Evolutionary conservation across 2,329 filamentous ascomycete genomes (phyloP).

Genomic region (Huntiella abstrusa): DNA sequence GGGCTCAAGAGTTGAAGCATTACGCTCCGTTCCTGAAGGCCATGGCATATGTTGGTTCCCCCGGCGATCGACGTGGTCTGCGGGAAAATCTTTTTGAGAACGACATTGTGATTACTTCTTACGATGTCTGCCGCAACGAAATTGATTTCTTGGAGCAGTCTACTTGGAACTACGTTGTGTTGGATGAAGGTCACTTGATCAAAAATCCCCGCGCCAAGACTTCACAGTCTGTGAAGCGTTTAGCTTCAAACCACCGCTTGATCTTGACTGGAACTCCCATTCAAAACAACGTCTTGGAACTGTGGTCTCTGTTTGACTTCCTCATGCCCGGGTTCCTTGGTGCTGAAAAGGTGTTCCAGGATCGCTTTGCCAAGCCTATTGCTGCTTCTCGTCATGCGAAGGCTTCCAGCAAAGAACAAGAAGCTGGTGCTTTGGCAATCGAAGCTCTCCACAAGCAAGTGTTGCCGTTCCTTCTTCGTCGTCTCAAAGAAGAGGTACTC

Average conservation of each 20-base stretch:
- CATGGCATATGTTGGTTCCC: conserved; percentile 79
- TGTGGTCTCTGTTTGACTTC: conserved; percentile 98
- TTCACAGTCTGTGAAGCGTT: conserved; percentile 74
- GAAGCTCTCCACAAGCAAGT: conserved; percentile 99
- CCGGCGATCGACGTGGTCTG: conserved; percentile 56
- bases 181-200: conserved; percentile 95
- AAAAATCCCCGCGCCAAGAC: conserved; percentile 98
- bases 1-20: conserved; percentile 92
- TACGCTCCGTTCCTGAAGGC: conserved; percentile 89
- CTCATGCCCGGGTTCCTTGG: conserved; percentile 97
- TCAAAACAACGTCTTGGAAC: conserved; percentile 89
- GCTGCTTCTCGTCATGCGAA: conserved; percentile 89
- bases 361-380: conserved; percentile 88
- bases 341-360: conserved; percentile 84
- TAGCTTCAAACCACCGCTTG: conserved; percentile 80
- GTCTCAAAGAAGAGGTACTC: conserved; percentile 91
- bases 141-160: conserved; percentile 65
- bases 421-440: conserved; percentile 86
- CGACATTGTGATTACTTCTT: conserved; percentile 92
- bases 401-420: conserved; percentile 94
- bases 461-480: conserved; percentile 82
- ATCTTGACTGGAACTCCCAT: conserved; percentile 95
- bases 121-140: conserved; percentile 94
- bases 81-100: conserved; percentile 52
- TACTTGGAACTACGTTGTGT: conserved; percentile 92